Evolutionary conservation across 2,329 filamentous ascomycete species (phyloP).

Genomic region (Endothia cerciana): DNA sequence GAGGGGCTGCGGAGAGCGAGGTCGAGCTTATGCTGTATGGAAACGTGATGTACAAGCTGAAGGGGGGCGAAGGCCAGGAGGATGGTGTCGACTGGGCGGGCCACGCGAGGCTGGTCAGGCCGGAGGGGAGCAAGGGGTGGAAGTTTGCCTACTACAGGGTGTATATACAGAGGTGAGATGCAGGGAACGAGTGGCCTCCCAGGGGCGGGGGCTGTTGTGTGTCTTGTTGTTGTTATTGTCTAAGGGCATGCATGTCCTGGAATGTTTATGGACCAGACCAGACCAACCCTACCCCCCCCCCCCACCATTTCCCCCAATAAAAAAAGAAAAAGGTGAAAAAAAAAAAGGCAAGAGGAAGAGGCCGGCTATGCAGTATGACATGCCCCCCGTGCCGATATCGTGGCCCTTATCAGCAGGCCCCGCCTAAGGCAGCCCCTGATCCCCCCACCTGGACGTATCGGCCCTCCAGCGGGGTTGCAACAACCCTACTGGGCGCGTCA

Average conservation of each 20-base stretch:
- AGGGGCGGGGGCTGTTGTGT: not conserved
- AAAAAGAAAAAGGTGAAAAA: not conserved
- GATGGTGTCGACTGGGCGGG: slow-evolving; percentile 38
- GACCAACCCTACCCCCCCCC: not conserved
- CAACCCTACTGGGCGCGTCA: not conserved
- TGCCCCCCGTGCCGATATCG: slow-evolving; percentile 16
- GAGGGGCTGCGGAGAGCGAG: slow-evolving; percentile 24
- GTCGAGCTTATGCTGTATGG: slow-evolving; percentile 43
- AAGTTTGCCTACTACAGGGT: slow-evolving; percentile 40
- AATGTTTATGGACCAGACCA: not conserved
- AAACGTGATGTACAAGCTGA: slow-evolving; percentile 33
- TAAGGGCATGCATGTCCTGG: too few species aligned
- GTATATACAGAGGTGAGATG: slow-evolving; percentile 36
- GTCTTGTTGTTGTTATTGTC: not conserved
- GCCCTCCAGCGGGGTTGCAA: slow-evolving; percentile 8
- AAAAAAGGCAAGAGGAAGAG: not conserved
- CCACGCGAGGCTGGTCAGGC: slow-evolving; percentile 33
- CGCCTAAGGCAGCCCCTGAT: not conserved
- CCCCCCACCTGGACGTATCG: slow-evolving; percentile 5
- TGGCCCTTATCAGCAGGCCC: slow-evolving; percentile 14
- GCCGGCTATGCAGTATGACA: slow-evolving; percentile 7
- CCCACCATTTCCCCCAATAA: not conserved
- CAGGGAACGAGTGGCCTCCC: not conserved
- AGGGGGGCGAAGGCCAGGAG: slow-evolving; percentile 32
- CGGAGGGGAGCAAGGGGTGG: slow-evolving; percentile 31